Base-by-base conservation (phyloP, 148 eudicot genomes). In the Vaccinium myrtillus region DNA sequence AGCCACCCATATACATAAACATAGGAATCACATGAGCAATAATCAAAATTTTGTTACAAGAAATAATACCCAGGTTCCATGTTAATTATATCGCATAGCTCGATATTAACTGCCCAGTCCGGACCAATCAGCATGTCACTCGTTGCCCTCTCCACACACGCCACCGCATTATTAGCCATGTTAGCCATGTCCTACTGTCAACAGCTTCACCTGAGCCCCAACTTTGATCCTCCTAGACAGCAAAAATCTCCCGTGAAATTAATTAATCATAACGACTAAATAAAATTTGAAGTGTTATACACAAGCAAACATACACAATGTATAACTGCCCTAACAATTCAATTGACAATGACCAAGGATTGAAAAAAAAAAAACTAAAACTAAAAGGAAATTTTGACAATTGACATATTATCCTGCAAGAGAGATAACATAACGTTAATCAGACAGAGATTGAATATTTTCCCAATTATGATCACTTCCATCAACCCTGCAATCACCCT, bases 111-210 rank as follows among this genome's bases (percentile, higher is more conserved):
- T 6, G 96, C 94, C 99, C 99, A 96, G 77, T 96, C 98, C 49
- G 98, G 97, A 88, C 95, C 98, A 80, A 89, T 92, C 84, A 94
- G 82, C 91, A 89, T 83, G 78, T 96, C 99, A 88, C 92, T 93
- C 30, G 99, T 96, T 25, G 99, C 99, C 90, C 99, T 96, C 88
- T 96, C 99, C 4, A 91, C 98, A 87, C 91, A 85, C 16, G 93
- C 91, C 49, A 91, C 91, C 5, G 93, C 98, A 83, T 80, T 91
- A 84, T 90, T 94, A 83, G 94, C 94, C 97, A 94, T 94, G 59
- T 90, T 94, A 83, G 94, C 94, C 97, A 94, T 94, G 59, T 85
- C 76, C 71, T 13, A 25, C 55, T 83, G 39, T 30, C 23, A 19
- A 46, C 21, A 36, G 12, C 71, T 76, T n/a, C 79, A 13, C 73